Base-by-base conservation (phyloP, 2,329 filamentous ascomycete genomes). In the Fusarium drepaniforme region DNA sequence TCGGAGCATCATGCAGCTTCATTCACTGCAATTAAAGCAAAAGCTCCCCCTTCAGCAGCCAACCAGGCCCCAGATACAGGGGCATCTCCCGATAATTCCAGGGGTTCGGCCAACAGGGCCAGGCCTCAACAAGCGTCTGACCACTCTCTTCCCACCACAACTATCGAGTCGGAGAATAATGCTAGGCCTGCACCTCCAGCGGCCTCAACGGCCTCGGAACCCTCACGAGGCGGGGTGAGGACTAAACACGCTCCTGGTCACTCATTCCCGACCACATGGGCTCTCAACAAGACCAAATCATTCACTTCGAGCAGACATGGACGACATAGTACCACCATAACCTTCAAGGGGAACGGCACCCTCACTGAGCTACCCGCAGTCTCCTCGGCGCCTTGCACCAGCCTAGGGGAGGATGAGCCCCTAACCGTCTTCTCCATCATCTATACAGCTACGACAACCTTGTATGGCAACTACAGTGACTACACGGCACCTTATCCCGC, bases 381-480 rank as follows among this genome's bases (percentile, higher is more conserved):
- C 23, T 73, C 73, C 5, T 72, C 74, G 15, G 70, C 78, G 15
- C 75, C 79, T 8, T 86, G 85, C 72, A 85, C 82, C 15, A 76
- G 77, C n/a, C 66, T 82, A 0, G 62, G 73, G 8, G 66, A 68
- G 3, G 68, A 77, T 21, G 81, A 84, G 53, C 79, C 80, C 8
- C 70, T 83, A 6, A 86, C 82, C 1, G 76, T 84, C 12, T 88
- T 84, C 78, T 85, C 84, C 4, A 82, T 89, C 40, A 78, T 88
- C 21, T 84, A 89, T 80, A 88, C 87, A 5, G 81, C 85, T 25
- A 90, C 88, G 2, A 81, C 86, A 60, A 90, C 88, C 21, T 87
- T 88, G 78, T 83, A 78, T 11, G 87, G 85, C 18, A 83, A 88
- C 64, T 83, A 82, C 5, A 80, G 76, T 28, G 83, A 87, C 64